Evolutionary conservation across 148 eudicot species (phyloP), one percentile per base, ranked within the genome.

Genomic region (Rhododendron ovatum): DNA sequence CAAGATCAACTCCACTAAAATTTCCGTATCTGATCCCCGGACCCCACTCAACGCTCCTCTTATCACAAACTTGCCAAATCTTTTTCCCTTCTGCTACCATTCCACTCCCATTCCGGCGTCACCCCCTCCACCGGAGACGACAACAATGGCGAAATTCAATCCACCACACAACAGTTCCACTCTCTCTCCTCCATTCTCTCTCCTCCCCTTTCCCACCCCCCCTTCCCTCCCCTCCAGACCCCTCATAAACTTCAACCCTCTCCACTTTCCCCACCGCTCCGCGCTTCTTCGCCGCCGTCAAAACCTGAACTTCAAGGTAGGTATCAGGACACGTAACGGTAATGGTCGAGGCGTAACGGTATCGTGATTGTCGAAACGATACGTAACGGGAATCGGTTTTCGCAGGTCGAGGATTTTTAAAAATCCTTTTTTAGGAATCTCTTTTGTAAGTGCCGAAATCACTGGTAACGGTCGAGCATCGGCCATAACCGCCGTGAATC

Each of bases 291-390:
- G 41, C 30, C 86, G 57, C 59, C 83, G 87, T 22, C 87, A 8
- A 77, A 88, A 61, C 11, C 51, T 71, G 30, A 82, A 76, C 15
- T 77, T 47, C 55, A 85, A 81, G 89, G 89, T 88, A 51, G 22
- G 22, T 53, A 53, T 53, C 57, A 15, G 57, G 18, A 53, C 57
- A 53, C 20, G 5, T 53, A 14, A 53, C 15, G 15, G 55, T 13
- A 41, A 41, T 50, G 53, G 53, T 50, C 3, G 53, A 53, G 18
- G 57, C 17, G 12, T 47, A 9, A 47, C 50, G 11, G 11, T 47
- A 47, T 47, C 50, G 12, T 1, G 12, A 47, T 7, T 47, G 11
- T 47, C 50, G 50, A 47, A 47, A 47, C 50, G 12, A 47, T 9
- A 47, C 12, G 11, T 47, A 7, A 47, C 50, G 50, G 50, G 50